Conservation (phyloP, 352 stramenopile species). For the Thraustotheca clavata region DNA sequence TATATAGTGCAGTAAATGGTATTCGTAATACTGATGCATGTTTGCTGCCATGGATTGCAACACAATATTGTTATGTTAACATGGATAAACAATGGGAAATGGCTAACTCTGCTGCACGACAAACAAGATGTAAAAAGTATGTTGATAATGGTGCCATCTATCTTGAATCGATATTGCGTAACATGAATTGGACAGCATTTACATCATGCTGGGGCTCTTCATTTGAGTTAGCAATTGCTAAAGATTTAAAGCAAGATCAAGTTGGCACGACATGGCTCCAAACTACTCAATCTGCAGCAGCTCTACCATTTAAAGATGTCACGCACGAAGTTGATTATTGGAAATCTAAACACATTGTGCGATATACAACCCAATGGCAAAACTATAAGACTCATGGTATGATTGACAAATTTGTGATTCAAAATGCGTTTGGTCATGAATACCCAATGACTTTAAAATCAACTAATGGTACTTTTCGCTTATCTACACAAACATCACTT, state of each 20-base stretch:
- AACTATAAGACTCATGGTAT: not conserved
- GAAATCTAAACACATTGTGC: not conserved
- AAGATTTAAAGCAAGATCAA: not conserved
- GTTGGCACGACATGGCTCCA: not conserved
- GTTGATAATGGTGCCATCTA: constrained; percentile 2
- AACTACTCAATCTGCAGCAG: too few species aligned
- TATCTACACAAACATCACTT: not conserved
- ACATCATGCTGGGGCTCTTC: not conserved
- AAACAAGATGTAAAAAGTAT: not conserved
- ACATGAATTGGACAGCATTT: not conserved
- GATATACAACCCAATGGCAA: not conserved
- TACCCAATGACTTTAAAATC: not conserved
- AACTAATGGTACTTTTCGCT: not conserved
- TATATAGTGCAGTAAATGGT: not conserved
- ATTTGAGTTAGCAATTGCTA: not conserved
- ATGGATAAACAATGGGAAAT: not conserved
- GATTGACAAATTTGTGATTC: not conserved
- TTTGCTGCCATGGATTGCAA: not conserved
- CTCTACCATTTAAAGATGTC: too few species aligned
- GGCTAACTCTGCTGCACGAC: not conserved
- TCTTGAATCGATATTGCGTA: not conserved
- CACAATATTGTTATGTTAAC: constrained; percentile 10
- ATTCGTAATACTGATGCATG: not conserved
- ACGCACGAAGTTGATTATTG: not conserved
- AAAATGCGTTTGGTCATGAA: not conserved